Evolutionary conservation across 2,329 filamentous ascomycete genomes (phyloP), one percentile per base, ranked within the genome.

Genomic region (Myriangium duriaei): DNA sequence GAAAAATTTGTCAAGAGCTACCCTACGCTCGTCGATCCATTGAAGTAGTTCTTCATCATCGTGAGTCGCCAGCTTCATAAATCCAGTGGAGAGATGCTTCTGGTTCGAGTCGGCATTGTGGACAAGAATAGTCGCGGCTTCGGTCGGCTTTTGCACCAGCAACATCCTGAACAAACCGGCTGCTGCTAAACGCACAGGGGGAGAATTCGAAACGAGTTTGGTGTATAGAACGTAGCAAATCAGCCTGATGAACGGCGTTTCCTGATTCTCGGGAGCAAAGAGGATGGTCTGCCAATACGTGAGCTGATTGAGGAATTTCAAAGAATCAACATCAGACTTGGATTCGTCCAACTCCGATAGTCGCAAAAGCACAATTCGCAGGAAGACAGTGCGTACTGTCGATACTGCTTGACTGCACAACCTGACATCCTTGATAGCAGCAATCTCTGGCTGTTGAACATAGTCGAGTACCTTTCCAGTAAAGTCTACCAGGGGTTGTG

Each of bases 211-310:
- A 5, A 91, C 76, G 24, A 96, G 67, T 55, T 92, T 93, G 5
- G 79, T 78, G 55, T 96, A 98, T 3, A 98, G 74, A 43, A 95
- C 76, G 51, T 94, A 96, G 68, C 86, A 95, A 30, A 96, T 74
- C 21, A 95, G 69, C 45, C 80, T 81, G 51, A 95, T 72, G 51
- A 83, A 82, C 7, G 84, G 78, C n/a, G 82, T 75, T 31, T 94
- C 85, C 5, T 73, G 68, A 3, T 82, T 80, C 11, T 91, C 75
- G 3, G 79, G 76, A 2, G 78, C 79, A 11, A 98, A 65, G 11
- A 98, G 76, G 12, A 94, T 82, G 13, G 84, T 86, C 56, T 96
- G 91, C 91, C 91, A 98, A 57, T 95, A 96, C 0, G 84, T 76
- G 50, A 98, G 74, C 53, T 86, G 88, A 42, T 83, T 72, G 58